Percentiles rank a stretch among this genome's conserved stretches.
phyloP scores from a whole-genome alignment of 164 flowering plant species.

The Tinospora cordifolia region DNA sequence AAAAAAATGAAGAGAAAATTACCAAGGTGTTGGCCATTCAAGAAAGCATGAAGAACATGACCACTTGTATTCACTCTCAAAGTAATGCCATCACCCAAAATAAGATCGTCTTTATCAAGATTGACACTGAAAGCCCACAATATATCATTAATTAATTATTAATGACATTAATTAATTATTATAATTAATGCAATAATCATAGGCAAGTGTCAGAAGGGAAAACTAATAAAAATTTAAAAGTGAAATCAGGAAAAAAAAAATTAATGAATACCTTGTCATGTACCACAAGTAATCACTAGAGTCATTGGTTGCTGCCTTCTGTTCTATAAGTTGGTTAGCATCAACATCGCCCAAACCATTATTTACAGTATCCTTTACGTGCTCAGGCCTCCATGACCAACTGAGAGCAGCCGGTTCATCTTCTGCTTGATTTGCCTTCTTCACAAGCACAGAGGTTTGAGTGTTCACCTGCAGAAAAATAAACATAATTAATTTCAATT shows the following conservation, averaged over 20 bases:
- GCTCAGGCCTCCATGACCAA: conserved; percentile 63
- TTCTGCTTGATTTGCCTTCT: conserved; percentile 30
- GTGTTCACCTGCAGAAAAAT: conserved; percentile 26
- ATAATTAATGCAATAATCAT: not conserved
- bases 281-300: conserved; percentile 70
- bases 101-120: conserved; percentile 29
- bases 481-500: too few species aligned
- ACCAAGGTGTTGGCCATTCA: conserved; percentile 41
- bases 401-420: conserved; percentile 23
- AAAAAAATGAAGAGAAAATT: too few species aligned
- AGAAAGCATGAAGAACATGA: conserved; percentile 23
- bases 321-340: conserved; percentile 36
- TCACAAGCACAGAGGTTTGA: conserved; percentile 43
- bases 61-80: too few species aligned
- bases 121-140: conserved; percentile 20
- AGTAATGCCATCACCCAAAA: conserved; percentile 6
- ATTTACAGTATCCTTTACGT: conserved; percentile 6
- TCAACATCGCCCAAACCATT: conserved; percentile 29
- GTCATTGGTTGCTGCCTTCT: conserved; percentile 36
- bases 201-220: not conserved
- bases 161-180: too few species aligned
- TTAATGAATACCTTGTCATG: conserved; percentile 63
- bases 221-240: not conserved
- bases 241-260: not conserved
- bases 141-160: too few species aligned